Evolutionary conservation across 805 yeast genomes (phyloP).

Genomic region (Zygoascus bituminiphila): DNA sequence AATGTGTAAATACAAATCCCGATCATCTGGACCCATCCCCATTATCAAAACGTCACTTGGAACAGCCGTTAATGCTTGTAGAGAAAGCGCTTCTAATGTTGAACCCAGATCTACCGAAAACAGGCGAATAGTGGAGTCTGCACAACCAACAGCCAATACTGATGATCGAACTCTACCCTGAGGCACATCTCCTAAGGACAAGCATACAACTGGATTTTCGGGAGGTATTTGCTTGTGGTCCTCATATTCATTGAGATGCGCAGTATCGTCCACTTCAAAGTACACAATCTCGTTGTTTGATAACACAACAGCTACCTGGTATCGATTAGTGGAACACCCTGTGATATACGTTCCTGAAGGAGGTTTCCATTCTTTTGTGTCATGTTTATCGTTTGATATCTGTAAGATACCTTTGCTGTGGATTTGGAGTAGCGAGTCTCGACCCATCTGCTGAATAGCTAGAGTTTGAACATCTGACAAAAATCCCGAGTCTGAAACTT

Average conservation of each 20-base stretch:
- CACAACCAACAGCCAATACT: conserved; percentile 61
- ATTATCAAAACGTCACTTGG: conserved; percentile 33
- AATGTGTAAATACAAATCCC: conserved; percentile 46
- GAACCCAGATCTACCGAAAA: conserved; percentile 52
- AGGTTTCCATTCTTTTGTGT: conserved; percentile 65
- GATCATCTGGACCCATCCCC: conserved; percentile 21
- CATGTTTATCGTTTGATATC: conserved; percentile 22
- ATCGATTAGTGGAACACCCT: conserved; percentile 51
- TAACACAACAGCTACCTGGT: conserved; percentile 63
- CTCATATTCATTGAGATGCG: conserved; percentile 62
- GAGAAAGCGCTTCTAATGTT: conserved; percentile 51
- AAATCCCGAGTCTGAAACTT: conserved; percentile 61
- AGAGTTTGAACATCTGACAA: conserved; percentile 51
- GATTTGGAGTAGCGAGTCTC: conserved; percentile 57
- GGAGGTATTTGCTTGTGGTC: conserved; percentile 46
- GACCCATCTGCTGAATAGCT: conserved; percentile 61
- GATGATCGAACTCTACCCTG: conserved; percentile 41
- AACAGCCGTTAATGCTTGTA: conserved; percentile 58
- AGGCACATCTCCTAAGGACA: conserved; percentile 43
- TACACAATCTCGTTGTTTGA: conserved; percentile 71
- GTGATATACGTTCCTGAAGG: conserved; percentile 66
- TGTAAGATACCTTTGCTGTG: conserved; percentile 49
- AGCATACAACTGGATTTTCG: conserved; percentile 32
- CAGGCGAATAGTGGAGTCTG: conserved; percentile 62
- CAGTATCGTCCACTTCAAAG: conserved; percentile 66